Evolutionary conservation across 1,139 yeast species (phyloP).

Genomic region (Tardiomyces digboiensis): DNA sequence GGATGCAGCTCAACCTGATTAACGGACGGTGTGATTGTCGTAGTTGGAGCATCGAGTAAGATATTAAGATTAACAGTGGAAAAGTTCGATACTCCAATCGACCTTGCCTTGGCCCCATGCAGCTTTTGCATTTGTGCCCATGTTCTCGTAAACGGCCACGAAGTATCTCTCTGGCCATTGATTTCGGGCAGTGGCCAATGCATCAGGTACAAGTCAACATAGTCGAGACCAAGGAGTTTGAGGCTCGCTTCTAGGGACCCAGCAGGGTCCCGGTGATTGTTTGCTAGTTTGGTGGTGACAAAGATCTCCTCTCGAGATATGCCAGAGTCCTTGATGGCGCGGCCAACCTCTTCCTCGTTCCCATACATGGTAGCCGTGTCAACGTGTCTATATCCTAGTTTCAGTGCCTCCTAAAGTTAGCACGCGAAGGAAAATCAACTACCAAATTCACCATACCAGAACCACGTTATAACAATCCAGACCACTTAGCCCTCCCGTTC

Average conservation of each 20-base stretch:
- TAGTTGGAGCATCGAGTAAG: constrained; percentile 40
- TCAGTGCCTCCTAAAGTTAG: constrained; percentile 29
- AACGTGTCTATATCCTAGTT: constrained; percentile 44
- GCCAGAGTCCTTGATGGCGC: constrained; percentile 23
- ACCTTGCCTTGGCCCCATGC: constrained; percentile 43
- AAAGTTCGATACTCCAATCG: constrained; percentile 76
- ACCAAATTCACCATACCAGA: background rate
- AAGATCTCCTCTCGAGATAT: constrained; percentile 53
- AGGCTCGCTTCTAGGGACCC: constrained; percentile 36
- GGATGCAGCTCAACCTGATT: constrained; percentile 79
- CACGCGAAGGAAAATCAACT: background rate
- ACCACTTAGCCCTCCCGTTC: background rate
- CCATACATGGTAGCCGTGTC: constrained; percentile 50
- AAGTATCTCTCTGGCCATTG: constrained; percentile 21
- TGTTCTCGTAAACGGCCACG: constrained; percentile 39
- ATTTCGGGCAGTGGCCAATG: constrained; percentile 49
- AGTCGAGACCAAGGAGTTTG: constrained; percentile 43
- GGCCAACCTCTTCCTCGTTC: constrained; percentile 49
- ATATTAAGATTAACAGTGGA: constrained; percentile 42
- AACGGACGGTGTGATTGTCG: constrained; percentile 51
- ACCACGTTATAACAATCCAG: background rate
- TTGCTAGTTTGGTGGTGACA: constrained; percentile 66
- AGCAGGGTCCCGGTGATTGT: constrained; percentile 55
- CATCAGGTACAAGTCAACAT: constrained; percentile 57
- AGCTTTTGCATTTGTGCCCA: constrained; percentile 58